Evolutionary conservation across 2,329 filamentous ascomycete species (phyloP).

Genomic region (Neofusicoccum laricinum): DNA sequence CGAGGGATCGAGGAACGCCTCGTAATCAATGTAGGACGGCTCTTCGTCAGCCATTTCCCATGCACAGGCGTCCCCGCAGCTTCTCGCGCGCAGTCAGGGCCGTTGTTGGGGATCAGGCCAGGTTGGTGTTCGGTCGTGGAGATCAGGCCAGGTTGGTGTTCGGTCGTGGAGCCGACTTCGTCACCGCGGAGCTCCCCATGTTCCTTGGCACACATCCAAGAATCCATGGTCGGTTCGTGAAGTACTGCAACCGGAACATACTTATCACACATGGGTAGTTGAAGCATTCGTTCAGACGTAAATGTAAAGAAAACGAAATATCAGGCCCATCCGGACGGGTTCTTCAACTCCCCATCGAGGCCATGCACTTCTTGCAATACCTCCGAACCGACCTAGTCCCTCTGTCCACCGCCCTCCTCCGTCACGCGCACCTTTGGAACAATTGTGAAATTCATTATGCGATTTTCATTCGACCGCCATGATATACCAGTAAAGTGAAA

Average conservation of each 20-base stretch:
- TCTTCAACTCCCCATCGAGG: neutral
- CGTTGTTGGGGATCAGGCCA: neutral
- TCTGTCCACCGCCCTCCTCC: neutral
- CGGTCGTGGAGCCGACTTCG: neutral
- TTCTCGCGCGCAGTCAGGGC: neutral
- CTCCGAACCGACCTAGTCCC: no score
- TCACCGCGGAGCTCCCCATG: neutral
- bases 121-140: slow-evolving; percentile 8
- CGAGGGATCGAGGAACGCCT: slow-evolving; percentile 77
- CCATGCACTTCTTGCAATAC: no score
- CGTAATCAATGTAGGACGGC: slow-evolving; percentile 92
- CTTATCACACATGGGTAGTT: neutral
- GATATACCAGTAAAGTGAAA: slow-evolving; percentile 15
- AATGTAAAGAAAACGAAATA: neutral
- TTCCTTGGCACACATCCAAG: neutral
- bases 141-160: slow-evolving; percentile 8
- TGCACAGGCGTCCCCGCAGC: neutral
- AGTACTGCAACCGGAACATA: no score
- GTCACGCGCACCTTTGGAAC: neutral
- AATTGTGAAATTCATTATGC: slow-evolving; percentile 5
- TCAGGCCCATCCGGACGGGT: neutral
- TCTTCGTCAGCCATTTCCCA: slow-evolving; percentile 25
- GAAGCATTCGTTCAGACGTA: neutral
- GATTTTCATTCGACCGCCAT: slow-evolving; percentile 13
- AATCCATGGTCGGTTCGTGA: neutral